phyloP scores from a whole-genome alignment of 2,329 filamentous ascomycete species.

The Cryoendolithus antarcticus region DNA sequence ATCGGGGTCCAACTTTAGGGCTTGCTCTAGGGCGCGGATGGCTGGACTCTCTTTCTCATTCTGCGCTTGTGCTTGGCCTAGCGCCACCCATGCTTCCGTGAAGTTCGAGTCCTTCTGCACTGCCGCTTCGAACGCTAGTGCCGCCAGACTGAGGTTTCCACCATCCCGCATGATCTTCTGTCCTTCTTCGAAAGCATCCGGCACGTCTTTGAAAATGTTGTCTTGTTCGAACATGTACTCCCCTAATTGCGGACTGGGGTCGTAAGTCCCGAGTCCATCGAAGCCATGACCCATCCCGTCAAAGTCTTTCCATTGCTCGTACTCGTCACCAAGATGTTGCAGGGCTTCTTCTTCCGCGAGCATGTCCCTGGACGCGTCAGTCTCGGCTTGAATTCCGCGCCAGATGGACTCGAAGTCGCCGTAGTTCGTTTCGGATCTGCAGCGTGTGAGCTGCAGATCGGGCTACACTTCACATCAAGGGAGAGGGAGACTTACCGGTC shows the following conservation, averaged over 20 bases:
- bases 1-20: slow-evolving; percentile 72
- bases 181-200: slow-evolving; percentile 84
- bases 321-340: slow-evolving; percentile 58
- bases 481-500: slow-evolving; percentile 56
- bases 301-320: slow-evolving; percentile 69
- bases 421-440: slow-evolving; percentile 56
- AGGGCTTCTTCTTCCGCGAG: slow-evolving; percentile 52
- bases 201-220: slow-evolving; percentile 71
- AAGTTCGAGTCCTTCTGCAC: slow-evolving; percentile 81
- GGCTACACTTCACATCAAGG: neutral
- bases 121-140: slow-evolving; percentile 89
- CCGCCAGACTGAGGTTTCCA: slow-evolving; percentile 85
- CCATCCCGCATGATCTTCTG: slow-evolving; percentile 86
- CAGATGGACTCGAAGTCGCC: slow-evolving; percentile 86
- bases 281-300: slow-evolving; percentile 56
- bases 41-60: slow-evolving; percentile 97
- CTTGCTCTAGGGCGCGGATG: slow-evolving; percentile 84
- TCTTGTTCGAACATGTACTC: slow-evolving; percentile 92
- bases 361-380: slow-evolving; percentile 53
- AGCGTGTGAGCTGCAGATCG: slow-evolving; percentile 5
- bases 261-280: slow-evolving; percentile 32
- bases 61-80: slow-evolving; percentile 87
- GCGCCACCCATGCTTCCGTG: slow-evolving; percentile 83
- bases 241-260: slow-evolving; percentile 57
- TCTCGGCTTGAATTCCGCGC: slow-evolving; percentile 66